These are phyloP conservation scores for Lichtheimia ramosa DNA, from an alignment of 371 early-diverging fungal genomes.

Conservation along the genomic window DNA sequence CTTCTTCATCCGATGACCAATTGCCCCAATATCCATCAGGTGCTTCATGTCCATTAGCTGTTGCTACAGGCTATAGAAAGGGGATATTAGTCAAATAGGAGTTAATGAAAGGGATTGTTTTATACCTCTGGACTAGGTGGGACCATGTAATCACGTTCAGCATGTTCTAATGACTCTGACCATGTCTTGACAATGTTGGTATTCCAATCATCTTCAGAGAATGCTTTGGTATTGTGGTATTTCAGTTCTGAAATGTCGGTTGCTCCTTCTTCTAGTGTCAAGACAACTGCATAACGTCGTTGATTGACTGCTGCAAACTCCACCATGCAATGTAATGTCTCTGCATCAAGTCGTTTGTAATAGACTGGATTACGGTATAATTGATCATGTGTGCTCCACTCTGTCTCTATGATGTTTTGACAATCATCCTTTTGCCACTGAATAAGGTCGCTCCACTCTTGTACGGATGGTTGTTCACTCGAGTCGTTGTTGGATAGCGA, in stretches of 20 bases:
- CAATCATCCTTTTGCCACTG: constrained; percentile 49
- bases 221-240: constrained; percentile 45
- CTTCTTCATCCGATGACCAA: constrained; percentile 46
- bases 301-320: constrained; percentile 31
- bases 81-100: neutral
- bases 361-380: constrained; percentile 38
- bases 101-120: neutral
- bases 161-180: constrained; percentile 32
- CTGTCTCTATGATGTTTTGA: constrained; percentile 28
- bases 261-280: constrained; percentile 27
- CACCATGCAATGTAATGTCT: constrained; percentile 38
- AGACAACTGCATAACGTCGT: constrained; percentile 34
- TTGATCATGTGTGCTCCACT: constrained; percentile 23
- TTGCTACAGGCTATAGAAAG: neutral
- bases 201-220: constrained; percentile 39
- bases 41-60: constrained; percentile 17
- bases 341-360: constrained; percentile 45
- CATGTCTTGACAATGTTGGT: constrained; percentile 31
- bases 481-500: neutral
- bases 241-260: constrained; percentile 41
- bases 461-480: neutral
- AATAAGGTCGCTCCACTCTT: constrained; percentile 30
- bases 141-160: constrained; percentile 36
- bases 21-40: constrained; percentile 52
- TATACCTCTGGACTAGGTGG: neutral